Percentiles rank a stretch among this genome's conserved stretches.
phyloP scores from a whole-genome alignment of 2,329 filamentous ascomycete species.

The Pseudocercospora eumusae region DNA sequence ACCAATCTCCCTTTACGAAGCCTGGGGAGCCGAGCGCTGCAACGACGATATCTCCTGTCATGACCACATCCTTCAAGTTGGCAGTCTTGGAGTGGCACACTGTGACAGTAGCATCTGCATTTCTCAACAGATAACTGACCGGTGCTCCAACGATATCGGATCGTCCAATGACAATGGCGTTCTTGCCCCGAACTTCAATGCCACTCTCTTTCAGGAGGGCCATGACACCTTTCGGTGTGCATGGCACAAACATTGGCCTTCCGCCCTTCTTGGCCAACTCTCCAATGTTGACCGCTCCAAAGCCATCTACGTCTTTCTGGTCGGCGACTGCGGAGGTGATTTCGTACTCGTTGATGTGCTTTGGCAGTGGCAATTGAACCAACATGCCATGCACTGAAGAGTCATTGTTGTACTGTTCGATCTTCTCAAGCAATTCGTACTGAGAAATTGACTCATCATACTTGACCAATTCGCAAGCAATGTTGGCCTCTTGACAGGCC shows the following conservation, averaged over 20 bases:
- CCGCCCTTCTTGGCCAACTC: slow-evolving; percentile 96
- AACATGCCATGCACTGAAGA: slow-evolving; percentile 84
- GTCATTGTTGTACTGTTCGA: slow-evolving; percentile 83
- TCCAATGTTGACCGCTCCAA: slow-evolving; percentile 90
- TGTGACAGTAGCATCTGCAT: slow-evolving; percentile 94
- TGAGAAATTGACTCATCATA: slow-evolving; percentile 80
- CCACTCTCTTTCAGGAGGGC: slow-evolving; percentile 81
- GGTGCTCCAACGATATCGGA: slow-evolving; percentile 98
- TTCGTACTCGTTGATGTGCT: slow-evolving; percentile 84
- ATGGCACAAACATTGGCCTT: slow-evolving; percentile 83
- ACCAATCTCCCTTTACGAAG: slow-evolving; percentile 92
- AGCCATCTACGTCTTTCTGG: slow-evolving; percentile 97
- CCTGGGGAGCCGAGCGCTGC: slow-evolving; percentile 85
- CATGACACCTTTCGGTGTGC: slow-evolving; percentile 98
- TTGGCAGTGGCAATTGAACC: slow-evolving; percentile 87
- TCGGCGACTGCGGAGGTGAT: slow-evolving; percentile 88
- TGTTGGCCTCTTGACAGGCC: slow-evolving; percentile 92
- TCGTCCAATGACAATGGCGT: slow-evolving; percentile 88
- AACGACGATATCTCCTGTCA: slow-evolving; percentile 83
- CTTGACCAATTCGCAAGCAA: slow-evolving; percentile 81
- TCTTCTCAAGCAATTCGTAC: slow-evolving; percentile 79
- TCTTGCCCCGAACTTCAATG: slow-evolving; percentile 81
- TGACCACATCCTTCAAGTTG: slow-evolving; percentile 71
- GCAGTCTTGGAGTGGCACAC: slow-evolving; percentile 90
- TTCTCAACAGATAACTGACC: slow-evolving; percentile 91